phyloP scores from a whole-genome alignment of 1,284 basidiomycete genomes.

The Sanghuangporus baumii region DNA sequence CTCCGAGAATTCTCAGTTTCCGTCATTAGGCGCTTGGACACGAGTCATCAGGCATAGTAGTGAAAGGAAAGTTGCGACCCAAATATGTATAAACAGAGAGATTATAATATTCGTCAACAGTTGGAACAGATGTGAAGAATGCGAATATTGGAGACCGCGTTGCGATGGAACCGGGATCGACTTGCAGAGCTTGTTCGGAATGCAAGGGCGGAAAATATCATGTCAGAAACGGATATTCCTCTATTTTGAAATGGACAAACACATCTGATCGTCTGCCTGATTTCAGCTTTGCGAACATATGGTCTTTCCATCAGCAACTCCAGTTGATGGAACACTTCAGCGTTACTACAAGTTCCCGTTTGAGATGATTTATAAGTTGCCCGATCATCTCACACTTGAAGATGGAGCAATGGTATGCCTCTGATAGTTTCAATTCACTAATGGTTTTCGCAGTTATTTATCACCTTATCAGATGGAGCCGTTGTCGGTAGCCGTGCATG shows the following conservation, averaged over 20 bases:
- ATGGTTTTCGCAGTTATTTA: background rate
- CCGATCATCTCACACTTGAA: constrained; percentile 71
- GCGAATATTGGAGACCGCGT: constrained; percentile 81
- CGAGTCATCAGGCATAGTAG: constrained; percentile 48
- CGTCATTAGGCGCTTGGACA: constrained; percentile 45
- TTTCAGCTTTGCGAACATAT: constrained; percentile 68
- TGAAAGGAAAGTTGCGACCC: constrained; percentile 24
- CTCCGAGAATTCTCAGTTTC: constrained; percentile 1
- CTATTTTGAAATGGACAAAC: background rate
- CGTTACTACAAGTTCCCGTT: constrained; percentile 77
- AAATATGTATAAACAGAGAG: background rate
- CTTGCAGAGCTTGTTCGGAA: constrained; percentile 64
- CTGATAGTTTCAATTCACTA: background rate
- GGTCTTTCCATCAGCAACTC: constrained; percentile 84
- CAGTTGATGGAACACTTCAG: constrained; percentile 81
- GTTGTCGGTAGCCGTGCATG: constrained; percentile 87
- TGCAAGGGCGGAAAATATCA: constrained; percentile 82
- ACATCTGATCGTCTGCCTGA: background rate
- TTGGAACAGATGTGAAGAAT: constrained; percentile 38
- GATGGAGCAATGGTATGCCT: constrained; percentile 75
- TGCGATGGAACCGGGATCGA: constrained; percentile 79
- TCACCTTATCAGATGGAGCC: constrained; percentile 74
- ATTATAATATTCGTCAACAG: background rate
- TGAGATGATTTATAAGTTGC: constrained; percentile 71
- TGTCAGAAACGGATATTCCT: constrained; percentile 31